Conservation (phyloP, 139 green algal species). For the Zygnema circumcarinatum region DNA sequence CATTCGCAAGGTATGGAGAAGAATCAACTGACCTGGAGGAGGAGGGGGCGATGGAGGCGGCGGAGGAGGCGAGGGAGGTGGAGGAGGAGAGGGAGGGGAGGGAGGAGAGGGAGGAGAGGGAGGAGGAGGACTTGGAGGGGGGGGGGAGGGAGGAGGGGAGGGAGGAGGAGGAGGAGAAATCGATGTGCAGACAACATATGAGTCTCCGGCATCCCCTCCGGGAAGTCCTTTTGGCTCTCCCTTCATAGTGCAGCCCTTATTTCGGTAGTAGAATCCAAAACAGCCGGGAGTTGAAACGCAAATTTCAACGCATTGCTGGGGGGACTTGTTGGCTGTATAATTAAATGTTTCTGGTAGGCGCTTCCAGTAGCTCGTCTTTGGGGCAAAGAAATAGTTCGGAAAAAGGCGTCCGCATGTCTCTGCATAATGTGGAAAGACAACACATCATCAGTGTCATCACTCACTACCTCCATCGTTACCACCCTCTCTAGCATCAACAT, state of each 20-base stretch:
- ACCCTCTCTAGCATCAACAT: too few relatives aligned
- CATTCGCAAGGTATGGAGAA: too few relatives aligned
- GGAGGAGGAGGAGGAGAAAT: too few relatives aligned
- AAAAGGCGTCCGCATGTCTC: not conserved
- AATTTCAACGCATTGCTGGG: not conserved
- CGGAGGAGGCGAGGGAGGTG: too few relatives aligned
- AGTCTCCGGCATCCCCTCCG: not conserved
- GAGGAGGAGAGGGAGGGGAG: not conserved
- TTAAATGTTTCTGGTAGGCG: not conserved
- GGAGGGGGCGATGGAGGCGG: too few relatives aligned
- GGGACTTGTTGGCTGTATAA: not conserved
- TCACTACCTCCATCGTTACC: too few relatives aligned
- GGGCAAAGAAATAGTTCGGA: not conserved
- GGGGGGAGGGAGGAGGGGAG: too few relatives aligned
- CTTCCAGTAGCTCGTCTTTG: not conserved
- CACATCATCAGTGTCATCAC: too few relatives aligned
- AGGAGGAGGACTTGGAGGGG: not conserved
- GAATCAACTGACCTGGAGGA: too few relatives aligned
- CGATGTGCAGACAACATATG: not conserved
- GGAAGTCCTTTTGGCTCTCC: not conserved
- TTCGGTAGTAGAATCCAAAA: not conserved
- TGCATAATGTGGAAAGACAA: too few relatives aligned
- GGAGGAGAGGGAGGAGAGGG: not conserved
- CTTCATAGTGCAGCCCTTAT: not conserved
- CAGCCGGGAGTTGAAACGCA: not conserved